Conservation (phyloP, 208 protist species). For the Phytomonas francai region DNA sequence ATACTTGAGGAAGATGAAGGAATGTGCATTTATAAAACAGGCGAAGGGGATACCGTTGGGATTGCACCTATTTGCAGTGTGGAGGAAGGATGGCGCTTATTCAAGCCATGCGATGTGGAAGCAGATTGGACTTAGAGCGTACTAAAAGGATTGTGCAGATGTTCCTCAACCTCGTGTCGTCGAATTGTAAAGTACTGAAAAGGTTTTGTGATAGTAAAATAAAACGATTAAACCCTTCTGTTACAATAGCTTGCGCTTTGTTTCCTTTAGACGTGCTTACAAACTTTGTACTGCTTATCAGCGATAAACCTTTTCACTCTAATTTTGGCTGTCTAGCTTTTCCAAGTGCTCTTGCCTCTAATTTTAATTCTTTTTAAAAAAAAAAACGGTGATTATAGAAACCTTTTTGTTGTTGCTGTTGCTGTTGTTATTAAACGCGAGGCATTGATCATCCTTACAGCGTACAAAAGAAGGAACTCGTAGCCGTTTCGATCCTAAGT, state of each 20-base stretch:
- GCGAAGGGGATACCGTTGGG: background rate
- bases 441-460: background rate
- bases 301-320: background rate
- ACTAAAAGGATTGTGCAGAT: background rate
- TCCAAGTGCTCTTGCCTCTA: background rate
- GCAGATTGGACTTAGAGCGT: background rate
- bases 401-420: too few species aligned
- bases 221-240: background rate
- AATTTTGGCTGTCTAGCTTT: background rate
- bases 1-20: background rate
- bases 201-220: conserved; percentile 1
- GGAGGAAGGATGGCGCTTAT: background rate
- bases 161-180: background rate
- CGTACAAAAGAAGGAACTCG: background rate
- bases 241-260: background rate
- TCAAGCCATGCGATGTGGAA: background rate
- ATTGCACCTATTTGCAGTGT: background rate
- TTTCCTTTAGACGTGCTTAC: background rate
- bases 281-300: background rate
- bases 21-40: conserved; percentile 3
- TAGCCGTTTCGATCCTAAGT: background rate
- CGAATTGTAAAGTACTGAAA: background rate
- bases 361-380: conserved; percentile 6
- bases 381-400: conserved; percentile 10
- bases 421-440: background rate